phyloP scores from a whole-genome alignment of 768 basidiomycete species.

The Collybiopsis confluens region DNA sequence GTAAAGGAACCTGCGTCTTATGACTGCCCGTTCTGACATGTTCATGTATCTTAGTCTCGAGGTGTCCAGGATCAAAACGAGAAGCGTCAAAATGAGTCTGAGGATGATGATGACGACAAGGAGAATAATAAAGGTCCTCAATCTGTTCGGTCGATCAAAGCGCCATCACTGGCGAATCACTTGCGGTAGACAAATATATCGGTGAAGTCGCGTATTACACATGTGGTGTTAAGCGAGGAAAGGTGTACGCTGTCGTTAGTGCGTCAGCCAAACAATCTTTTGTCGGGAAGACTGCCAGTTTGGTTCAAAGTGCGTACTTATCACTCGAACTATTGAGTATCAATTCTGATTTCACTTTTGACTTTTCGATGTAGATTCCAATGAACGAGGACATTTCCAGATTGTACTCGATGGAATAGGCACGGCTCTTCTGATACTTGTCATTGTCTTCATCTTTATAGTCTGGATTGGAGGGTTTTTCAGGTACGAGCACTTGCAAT shows the following conservation, averaged over 20 bases:
- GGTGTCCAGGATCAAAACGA: slow-evolving; percentile 15
- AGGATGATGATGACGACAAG: slow-evolving; percentile 21
- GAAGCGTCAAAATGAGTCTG: slow-evolving; percentile 13
- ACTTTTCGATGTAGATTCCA: slow-evolving; percentile 17
- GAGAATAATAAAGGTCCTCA: slow-evolving; percentile 34
- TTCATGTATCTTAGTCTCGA: slow-evolving; percentile 8
- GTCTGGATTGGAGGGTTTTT: slow-evolving; percentile 46
- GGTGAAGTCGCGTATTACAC: slow-evolving; percentile 41
- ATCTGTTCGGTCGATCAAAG: slow-evolving; percentile 39
- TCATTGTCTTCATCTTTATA: slow-evolving; percentile 35
- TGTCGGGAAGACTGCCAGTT: slow-evolving; percentile 40
- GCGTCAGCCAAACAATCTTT: slow-evolving; percentile 35
- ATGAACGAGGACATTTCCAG: slow-evolving; percentile 42
- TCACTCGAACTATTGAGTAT: too few species aligned
- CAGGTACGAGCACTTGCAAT: slow-evolving; percentile 13
- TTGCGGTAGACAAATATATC: slow-evolving; percentile 42
- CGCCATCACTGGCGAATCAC: slow-evolving; percentile 43
- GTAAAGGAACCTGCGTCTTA: slow-evolving; percentile 9
- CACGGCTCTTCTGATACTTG: slow-evolving; percentile 37
- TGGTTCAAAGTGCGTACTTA: slow-evolving; percentile 32
- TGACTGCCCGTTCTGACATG: slow-evolving; percentile 13
- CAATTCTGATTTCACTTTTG: too few species aligned
- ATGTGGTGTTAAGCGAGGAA: slow-evolving; percentile 31
- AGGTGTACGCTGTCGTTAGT: slow-evolving; percentile 31
- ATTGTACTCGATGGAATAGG: slow-evolving; percentile 39